Base-by-base conservation (phyloP, 2,329 filamentous ascomycete genomes). In the Colletotrichum sublineola region DNA sequence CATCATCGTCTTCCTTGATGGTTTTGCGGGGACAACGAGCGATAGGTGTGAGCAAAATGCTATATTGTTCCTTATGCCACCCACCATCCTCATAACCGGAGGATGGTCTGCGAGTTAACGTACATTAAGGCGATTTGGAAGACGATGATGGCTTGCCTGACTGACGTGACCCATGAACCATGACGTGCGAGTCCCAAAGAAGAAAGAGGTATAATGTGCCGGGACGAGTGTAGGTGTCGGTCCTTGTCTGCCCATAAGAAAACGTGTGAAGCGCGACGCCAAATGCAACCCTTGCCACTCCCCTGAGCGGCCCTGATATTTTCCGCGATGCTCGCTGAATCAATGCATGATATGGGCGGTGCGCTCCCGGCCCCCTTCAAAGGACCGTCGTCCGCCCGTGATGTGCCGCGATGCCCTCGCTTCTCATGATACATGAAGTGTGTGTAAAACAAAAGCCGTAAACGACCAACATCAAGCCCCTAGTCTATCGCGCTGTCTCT, bases 131-230 rank as follows among this genome's bases (percentile, higher is more conserved):
- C 78, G 77, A 81, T 84, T 58, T 87, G 86, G 89, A 91, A 90
- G 89, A 91, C 88, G 89, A 91, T 90, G 89, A 90, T 90, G 87
- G 89, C 88, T 88, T 89, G 89, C 88, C 88, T 89, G 70, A 70
- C 70, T 73, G 86, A 85, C 83, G 83, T 86, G 82, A 84, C 81
- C 82, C 81, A 74, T 73, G 76, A 79, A 78, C 79, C 78, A 79
- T 74, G 78, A 77, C 74, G 81, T 81, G 80, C 77, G 77, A 53
- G 53, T 57, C 63, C 67, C 67, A 63, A 73, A 67, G 50, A 31
- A 46, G 63, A 68, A 74, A 63, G 67, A 70, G 70, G 70, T 73
- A 73, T 63, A 67, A 75, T 74, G 74, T 74, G 74, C 62, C 76
- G 77, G 76, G 76, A 56, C 70, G 68, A 68, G 61, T 66, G 67